A percentile compares a stretch with the other conserved stretches of the same genome.
Evolutionary conservation across 495 filamentous ascomycete species (phyloP).

Genomic region (Thozetella sp.): DNA sequence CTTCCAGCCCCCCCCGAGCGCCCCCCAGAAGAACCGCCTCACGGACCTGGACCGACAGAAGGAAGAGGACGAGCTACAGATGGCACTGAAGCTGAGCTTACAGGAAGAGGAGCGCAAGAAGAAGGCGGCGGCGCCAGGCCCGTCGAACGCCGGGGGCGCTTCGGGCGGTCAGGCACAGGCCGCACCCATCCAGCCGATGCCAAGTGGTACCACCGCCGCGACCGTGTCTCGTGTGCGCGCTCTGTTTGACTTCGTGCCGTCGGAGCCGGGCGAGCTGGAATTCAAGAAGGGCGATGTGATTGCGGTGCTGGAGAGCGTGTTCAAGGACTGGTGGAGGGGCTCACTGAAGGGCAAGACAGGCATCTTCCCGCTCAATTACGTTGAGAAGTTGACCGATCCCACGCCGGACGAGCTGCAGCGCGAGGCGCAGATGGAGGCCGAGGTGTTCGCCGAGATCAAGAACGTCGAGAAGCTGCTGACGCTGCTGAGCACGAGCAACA

Average conservation of each 20-base stretch:
- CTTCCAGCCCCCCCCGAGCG: slow-evolving; percentile 87
- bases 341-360: slow-evolving; percentile 92
- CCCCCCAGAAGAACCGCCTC: slow-evolving; percentile 87
- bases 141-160: slow-evolving; percentile 28
- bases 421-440: slow-evolving; percentile 95
- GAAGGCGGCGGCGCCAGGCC: slow-evolving; percentile 31
- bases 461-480: slow-evolving; percentile 97
- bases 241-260: slow-evolving; percentile 91
- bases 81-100: slow-evolving; percentile 89
- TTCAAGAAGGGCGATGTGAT: slow-evolving; percentile 98
- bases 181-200: slow-evolving; percentile 37
- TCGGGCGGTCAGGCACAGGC: slow-evolving; percentile 22
- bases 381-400: slow-evolving; percentile 94
- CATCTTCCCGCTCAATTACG: slow-evolving; percentile 98
- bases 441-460: slow-evolving; percentile 98
- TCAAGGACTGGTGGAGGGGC: slow-evolving; percentile 99
- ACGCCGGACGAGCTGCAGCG: slow-evolving; percentile 92
- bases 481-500: slow-evolving; percentile 89
- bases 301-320: slow-evolving; percentile 94
- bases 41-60: slow-evolving; percentile 90
- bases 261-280: slow-evolving; percentile 90
- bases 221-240: slow-evolving; percentile 94
- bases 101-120: slow-evolving; percentile 72
- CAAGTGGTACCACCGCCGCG: slow-evolving; percentile 81
- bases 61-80: slow-evolving; percentile 96